phyloP scores from a whole-genome alignment of 805 yeast species.

The Hanseniaspora vineae region DNA sequence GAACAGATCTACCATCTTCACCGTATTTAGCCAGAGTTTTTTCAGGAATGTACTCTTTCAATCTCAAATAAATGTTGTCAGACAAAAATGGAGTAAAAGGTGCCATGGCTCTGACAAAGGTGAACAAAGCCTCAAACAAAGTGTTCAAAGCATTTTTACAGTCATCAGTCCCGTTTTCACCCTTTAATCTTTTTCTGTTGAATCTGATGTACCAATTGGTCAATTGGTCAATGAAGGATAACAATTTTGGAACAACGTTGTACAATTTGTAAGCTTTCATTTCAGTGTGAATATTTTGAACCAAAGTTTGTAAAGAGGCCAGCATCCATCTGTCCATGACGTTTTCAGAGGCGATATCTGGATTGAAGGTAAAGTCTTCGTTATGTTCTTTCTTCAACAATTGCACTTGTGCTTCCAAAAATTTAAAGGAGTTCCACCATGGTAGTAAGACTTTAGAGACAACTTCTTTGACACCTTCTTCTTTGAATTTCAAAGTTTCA shows the following conservation, averaged over 20 bases:
- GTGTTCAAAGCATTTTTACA: constrained; percentile 82
- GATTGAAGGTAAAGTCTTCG: constrained; percentile 61
- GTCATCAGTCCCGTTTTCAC: constrained; percentile 77
- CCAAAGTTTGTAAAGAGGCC: constrained; percentile 90
- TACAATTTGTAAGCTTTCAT: constrained; percentile 84
- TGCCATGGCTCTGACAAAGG: constrained; percentile 91
- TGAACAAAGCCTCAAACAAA: constrained; percentile 77
- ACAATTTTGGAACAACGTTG: constrained; percentile 89
- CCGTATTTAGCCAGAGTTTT: constrained; percentile 39
- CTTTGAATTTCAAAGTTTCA: constrained; percentile 92
- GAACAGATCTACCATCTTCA: constrained; percentile 71
- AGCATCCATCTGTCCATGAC: constrained; percentile 97
- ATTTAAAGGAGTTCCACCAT: constrained; percentile 97
- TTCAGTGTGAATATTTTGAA: constrained; percentile 75
- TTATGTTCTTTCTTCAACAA: constrained; percentile 65
- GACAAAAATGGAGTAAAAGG: constrained; percentile 97
- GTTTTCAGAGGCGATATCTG: constrained; percentile 51
- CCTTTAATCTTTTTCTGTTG: constrained; percentile 96
- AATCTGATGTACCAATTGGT: constrained; percentile 99
- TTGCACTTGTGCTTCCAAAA: constrained; percentile 88
- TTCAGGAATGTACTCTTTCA: constrained; percentile 49
- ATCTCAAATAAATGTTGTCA: constrained; percentile 73
- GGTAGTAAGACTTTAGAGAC: constrained; percentile 92
- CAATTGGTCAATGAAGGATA: constrained; percentile 80
- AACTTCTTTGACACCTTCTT: constrained; percentile 97